Evolutionary conservation across 345 rosid species (phyloP).

Genomic region (Sapria himalayana): DNA sequence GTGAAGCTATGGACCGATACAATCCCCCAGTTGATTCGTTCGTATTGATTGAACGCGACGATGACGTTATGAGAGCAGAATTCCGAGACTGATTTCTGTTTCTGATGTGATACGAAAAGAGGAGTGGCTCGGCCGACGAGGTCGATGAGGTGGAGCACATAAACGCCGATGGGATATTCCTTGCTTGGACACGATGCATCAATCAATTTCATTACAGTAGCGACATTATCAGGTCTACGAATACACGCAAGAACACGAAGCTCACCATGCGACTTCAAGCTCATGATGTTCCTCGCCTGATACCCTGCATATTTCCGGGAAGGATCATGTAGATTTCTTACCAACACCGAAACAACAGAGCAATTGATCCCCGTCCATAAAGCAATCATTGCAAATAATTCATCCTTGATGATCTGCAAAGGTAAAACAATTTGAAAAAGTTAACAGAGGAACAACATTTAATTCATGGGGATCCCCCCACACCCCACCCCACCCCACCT

Average conservation of each 20-base stretch:
- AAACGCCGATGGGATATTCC: constrained; percentile 10
- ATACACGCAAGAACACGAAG: constrained; percentile 18
- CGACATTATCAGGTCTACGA: constrained; percentile 12
- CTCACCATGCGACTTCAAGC: constrained; percentile 9
- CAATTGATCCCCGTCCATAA: constrained; percentile 9
- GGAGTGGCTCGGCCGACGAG: constrained; percentile 17
- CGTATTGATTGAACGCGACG: constrained; percentile 11
- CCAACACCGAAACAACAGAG: constrained; percentile 8
- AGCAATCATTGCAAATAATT: constrained; percentile 6
- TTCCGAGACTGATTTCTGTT: background rate
- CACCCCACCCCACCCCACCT: constrained; percentile 2
- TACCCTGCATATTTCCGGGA: constrained; percentile 11
- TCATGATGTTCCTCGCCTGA: constrained; percentile 16
- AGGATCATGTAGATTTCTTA: constrained; percentile 12
- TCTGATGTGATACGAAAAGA: constrained; percentile 11
- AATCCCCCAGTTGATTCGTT: constrained; percentile 4
- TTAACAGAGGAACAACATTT: background rate
- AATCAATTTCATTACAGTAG: constrained; percentile 14
- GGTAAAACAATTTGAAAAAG: background rate
- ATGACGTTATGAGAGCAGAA: constrained; percentile 12
- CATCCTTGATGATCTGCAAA: constrained; percentile 10
- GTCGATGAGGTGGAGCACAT: constrained; percentile 18
- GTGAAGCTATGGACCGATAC: constrained; percentile 13
- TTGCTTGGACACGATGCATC: constrained; percentile 9
- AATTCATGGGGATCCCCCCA: background rate